phyloP scores from a whole-genome alignment of 2,329 filamentous ascomycete species.

The Laburnicola sp. region DNA sequence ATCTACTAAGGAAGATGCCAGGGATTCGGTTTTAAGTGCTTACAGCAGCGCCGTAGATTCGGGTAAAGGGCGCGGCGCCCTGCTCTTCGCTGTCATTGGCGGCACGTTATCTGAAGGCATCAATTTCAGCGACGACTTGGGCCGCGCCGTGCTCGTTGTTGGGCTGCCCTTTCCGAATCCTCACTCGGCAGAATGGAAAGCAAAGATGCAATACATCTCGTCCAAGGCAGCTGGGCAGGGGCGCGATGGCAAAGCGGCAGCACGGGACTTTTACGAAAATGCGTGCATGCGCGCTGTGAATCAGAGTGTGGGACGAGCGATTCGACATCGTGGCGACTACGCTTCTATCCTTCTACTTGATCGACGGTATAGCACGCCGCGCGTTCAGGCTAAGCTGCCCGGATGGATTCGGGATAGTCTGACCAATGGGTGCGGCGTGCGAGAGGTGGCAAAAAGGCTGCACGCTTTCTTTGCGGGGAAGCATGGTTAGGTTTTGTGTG shows the following conservation, averaged over 20 bases:
- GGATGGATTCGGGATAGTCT: slow-evolving; percentile 83
- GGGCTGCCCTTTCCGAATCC: slow-evolving; percentile 93
- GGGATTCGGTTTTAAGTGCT: slow-evolving; percentile 70
- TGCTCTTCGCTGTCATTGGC: slow-evolving; percentile 88
- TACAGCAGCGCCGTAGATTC: slow-evolving; percentile 69
- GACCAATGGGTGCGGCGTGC: slow-evolving; percentile 42
- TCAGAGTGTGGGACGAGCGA: slow-evolving; percentile 91
- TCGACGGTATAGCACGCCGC: slow-evolving; percentile 70
- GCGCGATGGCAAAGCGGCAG: slow-evolving; percentile 52
- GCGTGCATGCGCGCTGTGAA: slow-evolving; percentile 96
- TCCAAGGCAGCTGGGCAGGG: slow-evolving; percentile 51
- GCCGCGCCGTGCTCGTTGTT: slow-evolving; percentile 86
- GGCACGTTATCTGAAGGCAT: slow-evolving; percentile 97
- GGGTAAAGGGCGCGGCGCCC: slow-evolving; percentile 63
- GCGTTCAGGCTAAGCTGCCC: slow-evolving; percentile 79
- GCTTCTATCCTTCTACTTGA: slow-evolving; percentile 88
- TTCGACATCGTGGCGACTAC: slow-evolving; percentile 85
- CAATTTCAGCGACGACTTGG: slow-evolving; percentile 91
- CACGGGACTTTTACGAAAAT: slow-evolving; percentile 87
- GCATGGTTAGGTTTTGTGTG: slow-evolving; percentile 12
- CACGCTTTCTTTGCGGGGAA: slow-evolving; percentile 45
- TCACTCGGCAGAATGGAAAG: slow-evolving; percentile 87
- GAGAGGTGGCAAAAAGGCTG: slow-evolving; percentile 48
- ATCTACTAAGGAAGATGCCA: slow-evolving; percentile 53
- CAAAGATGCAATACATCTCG: slow-evolving; percentile 86